A percentile compares a stretch with the other conserved stretches of the same genome.
These are phyloP conservation scores for Penicillium rolfsii DNA, from an alignment of 2,329 filamentous ascomycete species.

Conservation along the genomic window DNA sequence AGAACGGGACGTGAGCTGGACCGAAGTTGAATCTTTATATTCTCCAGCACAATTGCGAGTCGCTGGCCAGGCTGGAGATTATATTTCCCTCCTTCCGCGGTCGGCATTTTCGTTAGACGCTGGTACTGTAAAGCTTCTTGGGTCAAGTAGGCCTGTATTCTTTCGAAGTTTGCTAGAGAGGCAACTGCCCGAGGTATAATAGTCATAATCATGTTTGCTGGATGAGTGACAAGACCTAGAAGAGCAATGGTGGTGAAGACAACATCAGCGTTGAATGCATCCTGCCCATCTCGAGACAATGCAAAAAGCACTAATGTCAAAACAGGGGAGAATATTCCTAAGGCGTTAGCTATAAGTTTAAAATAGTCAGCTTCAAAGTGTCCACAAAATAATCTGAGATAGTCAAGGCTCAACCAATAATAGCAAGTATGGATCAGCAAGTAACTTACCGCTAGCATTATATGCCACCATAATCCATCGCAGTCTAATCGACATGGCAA, in stretches of 20 bases:
- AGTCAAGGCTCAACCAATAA: neutral
- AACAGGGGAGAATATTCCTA: neutral
- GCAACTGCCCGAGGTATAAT: constrained; percentile 10
- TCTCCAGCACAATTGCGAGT: no score
- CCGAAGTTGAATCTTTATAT: no score
- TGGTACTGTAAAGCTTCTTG: no score
- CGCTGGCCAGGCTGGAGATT: no score
- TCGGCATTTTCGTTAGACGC: no score
- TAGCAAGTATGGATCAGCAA: neutral
- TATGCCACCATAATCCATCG: constrained; percentile 10
- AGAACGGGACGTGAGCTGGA: no score
- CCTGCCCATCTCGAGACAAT: neutral
- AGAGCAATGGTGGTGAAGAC: constrained; percentile 12
- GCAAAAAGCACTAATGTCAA: neutral
- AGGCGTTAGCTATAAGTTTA: neutral
- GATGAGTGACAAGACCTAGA: constrained; percentile 14
- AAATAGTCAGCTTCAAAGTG: no score
- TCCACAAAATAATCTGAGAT: neutral
- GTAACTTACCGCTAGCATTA: constrained; percentile 10
- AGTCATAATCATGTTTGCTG: constrained; percentile 17
- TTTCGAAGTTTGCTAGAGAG: constrained; percentile 9
- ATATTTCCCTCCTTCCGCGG: no score
- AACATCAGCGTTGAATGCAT: neutral
- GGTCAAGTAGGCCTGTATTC: neutral
- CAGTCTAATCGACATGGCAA: neutral